Conservation (phyloP, 805 yeast genomes). For the Hanseniaspora meyeri region DNA sequence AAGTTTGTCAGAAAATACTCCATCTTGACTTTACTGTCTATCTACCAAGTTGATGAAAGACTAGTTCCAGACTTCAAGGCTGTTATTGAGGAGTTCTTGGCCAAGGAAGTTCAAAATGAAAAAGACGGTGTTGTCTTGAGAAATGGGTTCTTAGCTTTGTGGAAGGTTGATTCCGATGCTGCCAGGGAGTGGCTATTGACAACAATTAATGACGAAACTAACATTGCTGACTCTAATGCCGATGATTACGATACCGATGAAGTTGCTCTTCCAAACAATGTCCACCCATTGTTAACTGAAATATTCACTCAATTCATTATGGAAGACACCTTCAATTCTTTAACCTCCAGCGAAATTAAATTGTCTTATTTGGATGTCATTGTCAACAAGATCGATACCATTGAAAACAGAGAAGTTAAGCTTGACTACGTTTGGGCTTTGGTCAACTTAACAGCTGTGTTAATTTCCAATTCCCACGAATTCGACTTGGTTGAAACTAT, state of each 20-base stretch:
- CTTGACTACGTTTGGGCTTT: slow-evolving; percentile 87
- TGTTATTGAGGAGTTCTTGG: slow-evolving; percentile 57
- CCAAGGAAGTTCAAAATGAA: slow-evolving; percentile 39
- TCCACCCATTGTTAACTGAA: slow-evolving; percentile 77
- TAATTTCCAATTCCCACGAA: slow-evolving; percentile 42
- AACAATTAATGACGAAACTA: not conserved
- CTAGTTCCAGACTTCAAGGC: slow-evolving; percentile 94
- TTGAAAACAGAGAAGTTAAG: slow-evolving; percentile 36
- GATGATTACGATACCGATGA: slow-evolving; percentile 55
- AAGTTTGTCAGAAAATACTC: slow-evolving; percentile 97
- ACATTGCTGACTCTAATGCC: slow-evolving; percentile 13
- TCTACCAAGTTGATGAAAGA: slow-evolving; percentile 71
- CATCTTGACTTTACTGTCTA: slow-evolving; percentile 75
- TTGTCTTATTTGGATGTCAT: slow-evolving; percentile 86
- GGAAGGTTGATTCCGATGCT: slow-evolving; percentile 69
- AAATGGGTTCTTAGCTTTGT: slow-evolving; percentile 82
- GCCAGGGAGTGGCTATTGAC: slow-evolving; percentile 46
- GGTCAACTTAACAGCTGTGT: slow-evolving; percentile 52
- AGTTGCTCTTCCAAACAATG: slow-evolving; percentile 33
- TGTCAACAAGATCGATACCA: slow-evolving; percentile 35
- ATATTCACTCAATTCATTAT: slow-evolving; percentile 86
- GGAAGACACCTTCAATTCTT: slow-evolving; percentile 53
- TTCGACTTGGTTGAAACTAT: slow-evolving; percentile 30
- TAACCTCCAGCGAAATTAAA: slow-evolving; percentile 49
- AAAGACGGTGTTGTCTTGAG: slow-evolving; percentile 88